Evolutionary conservation across 345 rosid genomes (phyloP).

Genomic region (Pugionium cornutum): DNA sequence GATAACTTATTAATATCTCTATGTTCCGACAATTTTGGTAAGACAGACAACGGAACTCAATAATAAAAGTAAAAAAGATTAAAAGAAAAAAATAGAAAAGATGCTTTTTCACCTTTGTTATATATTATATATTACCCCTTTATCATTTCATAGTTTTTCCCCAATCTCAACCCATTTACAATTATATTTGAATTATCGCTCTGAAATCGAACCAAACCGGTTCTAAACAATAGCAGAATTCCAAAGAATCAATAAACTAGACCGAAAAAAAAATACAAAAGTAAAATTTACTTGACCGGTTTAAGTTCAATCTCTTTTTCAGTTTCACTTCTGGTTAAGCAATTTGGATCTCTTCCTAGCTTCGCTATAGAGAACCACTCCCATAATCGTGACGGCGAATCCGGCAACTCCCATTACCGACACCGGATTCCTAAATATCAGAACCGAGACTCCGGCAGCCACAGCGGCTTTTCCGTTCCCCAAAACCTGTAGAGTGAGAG

Average conservation of each 20-base stretch:
- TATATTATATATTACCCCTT: conserved; percentile 4
- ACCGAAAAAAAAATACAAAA: conserved; percentile 34
- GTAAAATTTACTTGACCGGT: conserved; percentile 40
- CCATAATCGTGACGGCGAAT: conserved; percentile 87
- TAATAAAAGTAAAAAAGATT: not conserved
- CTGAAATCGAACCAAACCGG: conserved; percentile 36
- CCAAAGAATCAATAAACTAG: conserved; percentile 44
- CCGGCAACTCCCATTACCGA: conserved; percentile 90
- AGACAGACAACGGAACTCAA: conserved; percentile 14
- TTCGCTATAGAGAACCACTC: conserved; percentile 95
- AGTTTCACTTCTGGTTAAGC: conserved; percentile 44
- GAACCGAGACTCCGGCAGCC: conserved; percentile 90
- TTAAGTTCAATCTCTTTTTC: conserved; percentile 14
- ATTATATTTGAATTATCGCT: conserved; percentile 28
- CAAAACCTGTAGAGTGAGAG: conserved; percentile 91
- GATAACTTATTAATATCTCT: not conserved
- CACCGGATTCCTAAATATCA: conserved; percentile 94
- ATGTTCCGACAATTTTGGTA: conserved; percentile 26
- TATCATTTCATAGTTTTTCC: conserved; percentile 24
- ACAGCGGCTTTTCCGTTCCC: conserved; percentile 99
- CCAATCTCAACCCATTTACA: conserved; percentile 37
- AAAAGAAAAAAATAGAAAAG: conserved; percentile 9
- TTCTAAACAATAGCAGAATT: conserved; percentile 38
- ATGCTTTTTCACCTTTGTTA: conserved; percentile 35
- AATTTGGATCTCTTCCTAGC: conserved; percentile 99